Base-by-base conservation (phyloP, 1,284 basidiomycete species). In the Tremellales sp. region DNA sequence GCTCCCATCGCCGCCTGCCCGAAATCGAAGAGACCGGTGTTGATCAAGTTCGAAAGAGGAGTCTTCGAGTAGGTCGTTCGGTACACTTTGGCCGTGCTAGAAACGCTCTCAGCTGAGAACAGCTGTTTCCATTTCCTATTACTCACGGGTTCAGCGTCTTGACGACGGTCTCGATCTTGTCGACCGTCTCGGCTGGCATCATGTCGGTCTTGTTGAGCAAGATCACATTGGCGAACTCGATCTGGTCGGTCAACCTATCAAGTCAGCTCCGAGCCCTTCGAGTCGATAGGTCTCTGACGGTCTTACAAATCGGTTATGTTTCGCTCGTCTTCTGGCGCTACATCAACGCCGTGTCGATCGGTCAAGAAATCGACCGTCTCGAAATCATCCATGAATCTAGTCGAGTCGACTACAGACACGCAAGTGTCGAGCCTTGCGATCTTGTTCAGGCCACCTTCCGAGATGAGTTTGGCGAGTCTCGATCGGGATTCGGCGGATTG, bases 201-300 rank as follows among this genome's bases (percentile, higher is more conserved):
- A 75, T 53, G 51, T 75, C 73, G 44, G 58, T 64, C 55, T 78
- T 78, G 64, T 77, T 78, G 52, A 78, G 57, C 25, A 78, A 56
- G 49, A 78, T 66, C 31, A 75, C 72, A 58, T 78, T 68, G 39
- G 75, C 72, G 43, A 78, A 78, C 48, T 78, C 76, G 53, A 78
- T 60, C 49, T 75, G 73, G 45, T 75, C 72, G n/a, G 66, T 70
- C 49, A 76, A 63, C 8, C 64, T 65, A 22, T 25, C 6, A 13
- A 40, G 33, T 21, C 3, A 17, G 31, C 40, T 19, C 37, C 19
- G 13, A 12, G 44, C 25, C 10, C 29, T 31, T 31, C 13, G n/a
- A 2, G 12, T 26, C 13, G 21, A 10, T 15, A 21, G 22, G 42
- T 31, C 40, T 13, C 8, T 19, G 23, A 36, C 13, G 26, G 29